phyloP scores from a whole-genome alignment of 306 rosid genomes.

The Spatholobus suberectus region DNA sequence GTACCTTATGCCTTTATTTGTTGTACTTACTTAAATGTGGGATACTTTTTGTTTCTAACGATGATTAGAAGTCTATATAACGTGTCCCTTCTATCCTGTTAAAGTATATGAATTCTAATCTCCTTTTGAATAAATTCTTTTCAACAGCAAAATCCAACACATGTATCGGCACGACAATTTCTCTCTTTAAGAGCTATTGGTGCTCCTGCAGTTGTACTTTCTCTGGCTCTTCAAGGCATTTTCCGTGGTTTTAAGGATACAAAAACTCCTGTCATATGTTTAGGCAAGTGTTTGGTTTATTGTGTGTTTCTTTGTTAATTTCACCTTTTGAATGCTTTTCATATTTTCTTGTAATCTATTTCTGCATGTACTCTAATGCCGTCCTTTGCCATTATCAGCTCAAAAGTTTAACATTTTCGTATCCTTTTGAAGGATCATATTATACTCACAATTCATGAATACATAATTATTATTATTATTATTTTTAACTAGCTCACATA shows the following conservation, averaged over 20 bases:
- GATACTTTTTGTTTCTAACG: constrained; percentile 14
- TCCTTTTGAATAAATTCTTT: constrained; percentile 13
- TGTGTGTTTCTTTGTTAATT: constrained; percentile 16
- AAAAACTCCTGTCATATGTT: constrained; percentile 84
- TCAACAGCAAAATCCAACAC: constrained; percentile 75
- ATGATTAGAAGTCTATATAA: neutral
- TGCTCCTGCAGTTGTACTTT: constrained; percentile 97
- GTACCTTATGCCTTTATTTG: neutral
- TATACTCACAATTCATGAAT: constrained; percentile 18
- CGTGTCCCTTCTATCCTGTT: neutral
- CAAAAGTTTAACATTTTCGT: constrained; percentile 8
- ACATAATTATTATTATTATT: neutral
- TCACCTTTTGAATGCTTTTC: neutral
- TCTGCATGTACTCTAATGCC: constrained; percentile 25
- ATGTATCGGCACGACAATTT: constrained; percentile 63
- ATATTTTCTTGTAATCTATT: constrained; percentile 18
- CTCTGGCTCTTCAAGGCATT: constrained; percentile 97
- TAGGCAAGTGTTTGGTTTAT: constrained; percentile 66
- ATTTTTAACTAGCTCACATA: neutral
- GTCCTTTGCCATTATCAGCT: constrained; percentile 32
- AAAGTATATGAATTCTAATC: neutral
- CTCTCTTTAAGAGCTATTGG: constrained; percentile 88
- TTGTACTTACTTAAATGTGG: neutral
- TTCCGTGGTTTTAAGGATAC: constrained; percentile 99
- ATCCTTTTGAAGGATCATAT: constrained; percentile 24